These are phyloP conservation scores for Quercus dentata DNA, from an alignment of 306 rosid species.

Conservation along the genomic window DNA sequence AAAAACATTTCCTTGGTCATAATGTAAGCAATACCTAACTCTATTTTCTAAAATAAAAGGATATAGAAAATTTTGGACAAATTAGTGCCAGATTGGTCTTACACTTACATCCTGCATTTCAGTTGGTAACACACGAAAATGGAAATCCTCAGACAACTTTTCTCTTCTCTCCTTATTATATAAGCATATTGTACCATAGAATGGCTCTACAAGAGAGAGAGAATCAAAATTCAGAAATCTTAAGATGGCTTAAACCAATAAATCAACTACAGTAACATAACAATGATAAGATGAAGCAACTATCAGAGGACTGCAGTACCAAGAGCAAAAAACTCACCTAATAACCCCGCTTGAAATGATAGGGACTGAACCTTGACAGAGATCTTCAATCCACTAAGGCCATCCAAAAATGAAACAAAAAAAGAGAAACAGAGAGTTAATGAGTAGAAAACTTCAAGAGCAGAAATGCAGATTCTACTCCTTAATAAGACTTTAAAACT, in stretches of 20 bases:
- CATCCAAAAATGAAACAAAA: slow-evolving; percentile 23
- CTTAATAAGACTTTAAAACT: slow-evolving; percentile 15
- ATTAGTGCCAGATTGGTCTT: background rate
- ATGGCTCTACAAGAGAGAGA: slow-evolving; percentile 68
- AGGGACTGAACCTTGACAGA: slow-evolving; percentile 86
- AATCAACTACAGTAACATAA: slow-evolving; percentile 1
- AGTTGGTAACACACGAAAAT: slow-evolving; percentile 66
- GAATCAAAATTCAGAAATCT: slow-evolving; percentile 35
- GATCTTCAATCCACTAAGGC: slow-evolving; percentile 88
- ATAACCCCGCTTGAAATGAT: slow-evolving; percentile 80
- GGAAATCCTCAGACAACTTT: slow-evolving; percentile 89
- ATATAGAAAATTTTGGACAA: background rate
- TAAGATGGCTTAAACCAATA: slow-evolving; percentile 27
- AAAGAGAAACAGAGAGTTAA: slow-evolving; percentile 22
- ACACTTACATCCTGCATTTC: slow-evolving; percentile 80
- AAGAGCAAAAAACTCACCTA: slow-evolving; percentile 56
- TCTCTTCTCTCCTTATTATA: slow-evolving; percentile 97
- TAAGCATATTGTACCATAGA: slow-evolving; percentile 94
- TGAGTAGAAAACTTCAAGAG: slow-evolving; percentile 1
- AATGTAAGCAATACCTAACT: background rate
- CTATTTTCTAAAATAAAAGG: background rate
- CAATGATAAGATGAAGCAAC: slow-evolving; percentile 16
- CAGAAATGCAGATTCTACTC: slow-evolving; percentile 7
- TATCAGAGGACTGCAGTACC: slow-evolving; percentile 19
- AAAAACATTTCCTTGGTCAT: background rate